phyloP scores from a whole-genome alignment of 441 rosid genomes.

The Populus hybrid region DNA sequence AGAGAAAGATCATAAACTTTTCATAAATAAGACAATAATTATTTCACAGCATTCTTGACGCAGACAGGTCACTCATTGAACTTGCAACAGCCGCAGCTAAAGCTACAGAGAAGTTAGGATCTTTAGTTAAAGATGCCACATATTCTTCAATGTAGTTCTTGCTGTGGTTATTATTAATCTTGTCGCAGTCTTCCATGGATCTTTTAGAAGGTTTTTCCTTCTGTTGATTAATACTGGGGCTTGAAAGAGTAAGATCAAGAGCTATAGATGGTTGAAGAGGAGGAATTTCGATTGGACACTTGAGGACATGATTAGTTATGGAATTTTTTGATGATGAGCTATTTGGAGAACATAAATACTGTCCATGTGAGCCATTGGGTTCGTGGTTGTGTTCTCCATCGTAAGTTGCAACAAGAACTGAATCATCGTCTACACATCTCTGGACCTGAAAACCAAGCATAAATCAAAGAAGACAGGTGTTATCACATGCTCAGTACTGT shows the following conservation, averaged over 20 bases:
- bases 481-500: neutral
- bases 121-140: conserved; percentile 74
- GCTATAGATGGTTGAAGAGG: conserved; percentile 13
- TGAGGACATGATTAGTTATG: neutral
- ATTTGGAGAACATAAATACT: conserved; percentile 4
- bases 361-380: neutral
- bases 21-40: neutral
- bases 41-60: conserved; percentile 5
- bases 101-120: conserved; percentile 70
- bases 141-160: conserved; percentile 46
- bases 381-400: conserved; percentile 91
- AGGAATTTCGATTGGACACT: neutral
- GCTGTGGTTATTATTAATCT: conserved; percentile 2
- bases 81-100: conserved; percentile 85
- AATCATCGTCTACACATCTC: conserved; percentile 71
- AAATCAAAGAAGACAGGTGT: neutral
- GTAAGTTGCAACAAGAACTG: conserved; percentile 70
- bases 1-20: neutral
- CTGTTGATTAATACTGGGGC: neutral
- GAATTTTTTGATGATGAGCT: conserved; percentile 11
- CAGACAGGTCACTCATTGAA: conserved; percentile 22
- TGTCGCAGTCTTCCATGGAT: neutral
- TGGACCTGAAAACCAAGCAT: conserved; percentile 53
- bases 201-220: neutral
- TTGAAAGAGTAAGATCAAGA: conserved; percentile 41